Conservation (phyloP, 495 filamentous ascomycete genomes). For the Cryomyces minteri region DNA sequence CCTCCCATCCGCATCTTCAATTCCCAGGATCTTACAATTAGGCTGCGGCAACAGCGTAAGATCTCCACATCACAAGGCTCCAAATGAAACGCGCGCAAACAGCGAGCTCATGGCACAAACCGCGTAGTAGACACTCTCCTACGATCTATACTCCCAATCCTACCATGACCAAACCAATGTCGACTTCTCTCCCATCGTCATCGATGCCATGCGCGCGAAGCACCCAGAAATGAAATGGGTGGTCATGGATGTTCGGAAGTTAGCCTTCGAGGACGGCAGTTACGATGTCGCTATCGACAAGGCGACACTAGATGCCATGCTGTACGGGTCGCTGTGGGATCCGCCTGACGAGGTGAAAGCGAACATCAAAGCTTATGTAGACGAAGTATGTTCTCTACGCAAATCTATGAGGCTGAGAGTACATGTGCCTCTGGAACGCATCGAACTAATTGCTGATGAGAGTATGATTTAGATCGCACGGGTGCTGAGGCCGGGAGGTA, state of each 20-base stretch:
- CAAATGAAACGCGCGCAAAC: not conserved
- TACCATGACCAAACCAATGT: conserved; percentile 36
- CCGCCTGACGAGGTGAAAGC: conserved; percentile 32
- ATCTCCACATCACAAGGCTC: not conserved
- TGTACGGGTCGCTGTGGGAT: conserved; percentile 37
- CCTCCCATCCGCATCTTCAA: conserved; percentile 15
- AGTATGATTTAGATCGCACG: conserved; percentile 15
- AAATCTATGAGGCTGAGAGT: not conserved
- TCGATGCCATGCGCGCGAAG: conserved; percentile 28
- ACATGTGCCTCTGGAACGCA: not conserved
- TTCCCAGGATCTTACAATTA: conserved; percentile 30
- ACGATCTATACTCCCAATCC: conserved; percentile 25
- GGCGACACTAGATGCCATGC: conserved; percentile 41
- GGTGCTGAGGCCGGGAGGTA: conserved; percentile 32
- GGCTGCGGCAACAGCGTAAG: conserved; percentile 40
- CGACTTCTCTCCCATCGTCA: conserved; percentile 37
- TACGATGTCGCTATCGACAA: conserved; percentile 45
- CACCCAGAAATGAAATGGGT: conserved; percentile 26
- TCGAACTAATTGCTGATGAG: not conserved
- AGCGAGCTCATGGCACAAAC: not conserved
- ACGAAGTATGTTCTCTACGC: conserved; percentile 22
- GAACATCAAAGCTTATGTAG: conserved; percentile 31
- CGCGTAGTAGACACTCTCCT: conserved; percentile 26
- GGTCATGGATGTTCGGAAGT: conserved; percentile 30
- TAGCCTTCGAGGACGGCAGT: conserved; percentile 8